Conservation (phyloP, 2,329 filamentous ascomycete genomes). For the Septoria petroselini region DNA sequence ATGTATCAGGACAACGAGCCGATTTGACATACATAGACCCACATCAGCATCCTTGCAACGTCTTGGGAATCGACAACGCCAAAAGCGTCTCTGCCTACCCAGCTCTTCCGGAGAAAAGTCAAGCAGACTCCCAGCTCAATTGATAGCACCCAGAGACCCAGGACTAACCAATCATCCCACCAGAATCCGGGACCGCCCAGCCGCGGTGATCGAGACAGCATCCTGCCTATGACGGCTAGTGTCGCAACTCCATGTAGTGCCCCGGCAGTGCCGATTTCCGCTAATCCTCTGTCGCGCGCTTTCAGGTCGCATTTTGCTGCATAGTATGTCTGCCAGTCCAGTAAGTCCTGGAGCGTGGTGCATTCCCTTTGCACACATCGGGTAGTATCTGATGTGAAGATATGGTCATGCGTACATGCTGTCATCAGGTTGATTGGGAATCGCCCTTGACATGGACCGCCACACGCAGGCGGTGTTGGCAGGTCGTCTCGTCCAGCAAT, state of each 20-base stretch:
- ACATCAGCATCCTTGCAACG: conserved; percentile 9
- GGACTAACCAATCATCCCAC: conserved; percentile 19
- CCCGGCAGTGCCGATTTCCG: conserved; percentile 8
- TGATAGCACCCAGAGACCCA: conserved; percentile 7
- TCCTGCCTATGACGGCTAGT: conserved; percentile 5
- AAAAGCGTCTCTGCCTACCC: conserved; percentile 13
- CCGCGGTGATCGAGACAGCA: conserved; percentile 11
- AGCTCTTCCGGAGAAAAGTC: background rate
- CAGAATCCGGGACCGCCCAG: conserved; percentile 19
- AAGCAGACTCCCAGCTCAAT: conserved; percentile 12
- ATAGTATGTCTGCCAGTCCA: conserved; percentile 20
- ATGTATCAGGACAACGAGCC: too few species aligned
- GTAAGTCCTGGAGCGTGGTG: conserved; percentile 10
- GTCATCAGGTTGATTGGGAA: background rate
- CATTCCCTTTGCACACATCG: conserved; percentile 14
- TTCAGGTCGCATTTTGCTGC: conserved; percentile 11
- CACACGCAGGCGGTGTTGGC: background rate
- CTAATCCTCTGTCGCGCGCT: conserved; percentile 4
- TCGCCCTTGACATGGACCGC: background rate
- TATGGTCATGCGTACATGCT: conserved; percentile 2
- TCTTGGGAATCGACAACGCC: conserved; percentile 5
- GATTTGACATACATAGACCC: too few species aligned
- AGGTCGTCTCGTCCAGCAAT: background rate
- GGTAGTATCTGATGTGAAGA: conserved; percentile 17
- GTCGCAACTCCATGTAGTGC: conserved; percentile 10